Base-by-base conservation (phyloP, 352 stramenopile genomes). In the Globisporangium orthogonon region DNA sequence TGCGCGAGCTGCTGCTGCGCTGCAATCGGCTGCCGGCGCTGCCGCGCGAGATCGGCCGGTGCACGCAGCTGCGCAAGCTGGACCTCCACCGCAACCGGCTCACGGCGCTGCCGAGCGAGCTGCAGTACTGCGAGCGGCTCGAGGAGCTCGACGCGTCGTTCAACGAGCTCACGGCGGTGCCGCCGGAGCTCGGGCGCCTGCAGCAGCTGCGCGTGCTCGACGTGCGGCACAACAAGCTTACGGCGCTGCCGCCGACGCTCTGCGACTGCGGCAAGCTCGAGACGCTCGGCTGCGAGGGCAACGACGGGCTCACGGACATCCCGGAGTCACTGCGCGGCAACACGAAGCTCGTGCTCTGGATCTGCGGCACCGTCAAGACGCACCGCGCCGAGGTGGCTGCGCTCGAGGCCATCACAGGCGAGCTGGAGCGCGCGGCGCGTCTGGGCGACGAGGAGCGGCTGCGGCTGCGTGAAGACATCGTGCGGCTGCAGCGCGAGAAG, bases 341-440 rank as follows among this genome's bases (percentile, higher is more conserved):
- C 59, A 89, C 79, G 9, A 74, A 75, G 56, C 72, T 92, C 39
- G 79, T 90, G 56, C 58, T 92, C 10, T 92, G 82, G 82, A 89
- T 92, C 66, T 92, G 76, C 64, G 69, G 69, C 37, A 87, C 70
- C n/a, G 71, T 86, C n/a, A 89, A 90, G 71, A 69, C 66, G 15
- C 82, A 92, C 60, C 65, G 68, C 46, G 58, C 56, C 2, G 72
- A 89, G 54, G 78, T 92, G 40, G 52, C 73, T 33, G 74, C 89
- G 71, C 76, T 92, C 44, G 73, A 84, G n/a, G 70, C 66, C 28
- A 89, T 92, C 76, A 89, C 89, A 61, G 62, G 61, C 30, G 78
- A 92, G 50, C 53, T 92, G 31, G 78, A 92, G 65, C 74, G 73
- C 39, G 76, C 88, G 65, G 82, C 79, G n/a, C 76, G 74, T 0